These are phyloP conservation scores for Postia placenta DNA, from an alignment of 768 basidiomycete species.

Conservation along the genomic window DNA sequence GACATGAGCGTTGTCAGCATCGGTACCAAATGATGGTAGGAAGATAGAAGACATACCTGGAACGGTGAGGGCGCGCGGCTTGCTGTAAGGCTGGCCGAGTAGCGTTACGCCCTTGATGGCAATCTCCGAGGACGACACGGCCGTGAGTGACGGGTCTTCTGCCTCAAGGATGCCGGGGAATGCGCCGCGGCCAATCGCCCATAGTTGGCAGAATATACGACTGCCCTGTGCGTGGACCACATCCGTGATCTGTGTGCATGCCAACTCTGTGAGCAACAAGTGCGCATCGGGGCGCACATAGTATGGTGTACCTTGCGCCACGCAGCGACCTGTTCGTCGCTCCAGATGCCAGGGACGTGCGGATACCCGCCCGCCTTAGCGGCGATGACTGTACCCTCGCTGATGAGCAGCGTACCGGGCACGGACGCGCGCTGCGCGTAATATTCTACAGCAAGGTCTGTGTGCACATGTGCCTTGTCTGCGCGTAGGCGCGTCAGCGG, in stretches of 20 bases:
- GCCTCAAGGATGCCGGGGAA: conserved; percentile 26
- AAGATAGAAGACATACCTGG: conserved; percentile 23
- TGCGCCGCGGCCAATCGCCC: conserved; percentile 44
- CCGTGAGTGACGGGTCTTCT: conserved; percentile 16
- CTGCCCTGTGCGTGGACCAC: conserved; percentile 50
- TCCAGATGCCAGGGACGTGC: conserved; percentile 61
- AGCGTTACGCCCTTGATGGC: conserved; percentile 14
- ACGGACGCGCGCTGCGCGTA: conserved; percentile 33
- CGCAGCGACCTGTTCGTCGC: conserved; percentile 43
- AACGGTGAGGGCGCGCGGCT: conserved; percentile 19
- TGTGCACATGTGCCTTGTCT: conserved; percentile 26
- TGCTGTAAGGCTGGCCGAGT: background rate
- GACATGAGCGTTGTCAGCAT: background rate
- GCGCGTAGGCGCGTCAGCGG: conserved; percentile 43
- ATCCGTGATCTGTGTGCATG: conserved; percentile 45
- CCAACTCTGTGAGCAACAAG: too few species aligned
- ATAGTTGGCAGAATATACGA: conserved; percentile 51
- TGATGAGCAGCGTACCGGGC: conserved; percentile 49
- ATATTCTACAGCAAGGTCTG: conserved; percentile 26
- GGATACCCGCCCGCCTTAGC: conserved; percentile 40
- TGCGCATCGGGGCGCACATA: background rate
- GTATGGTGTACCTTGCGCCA: conserved; percentile 46
- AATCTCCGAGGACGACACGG: conserved; percentile 13
- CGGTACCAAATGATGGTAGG: background rate
- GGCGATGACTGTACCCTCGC: conserved; percentile 52